Evolutionary conservation across 805 yeast genomes (phyloP).

Genomic region (Ogataea philodendri): DNA sequence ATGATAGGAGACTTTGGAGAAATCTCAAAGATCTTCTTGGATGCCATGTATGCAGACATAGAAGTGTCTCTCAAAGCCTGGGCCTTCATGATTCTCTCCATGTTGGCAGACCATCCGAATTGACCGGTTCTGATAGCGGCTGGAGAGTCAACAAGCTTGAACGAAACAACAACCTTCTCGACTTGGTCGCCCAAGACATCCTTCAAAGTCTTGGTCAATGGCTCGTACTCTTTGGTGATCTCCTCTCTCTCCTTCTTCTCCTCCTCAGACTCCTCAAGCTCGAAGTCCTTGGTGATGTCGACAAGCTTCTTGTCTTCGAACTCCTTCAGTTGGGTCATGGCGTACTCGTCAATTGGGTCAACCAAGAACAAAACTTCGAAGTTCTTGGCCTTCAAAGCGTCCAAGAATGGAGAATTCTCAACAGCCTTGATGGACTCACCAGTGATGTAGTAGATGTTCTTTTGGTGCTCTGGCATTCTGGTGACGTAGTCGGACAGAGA

Average conservation of each 20-base stretch:
- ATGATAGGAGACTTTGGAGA: slow-evolving; percentile 96
- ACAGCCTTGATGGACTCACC: slow-evolving; percentile 98
- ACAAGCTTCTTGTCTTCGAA: slow-evolving; percentile 98
- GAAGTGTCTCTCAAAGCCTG: slow-evolving; percentile 98
- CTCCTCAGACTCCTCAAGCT: slow-evolving; percentile 96
- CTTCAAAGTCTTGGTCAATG: slow-evolving; percentile 92
- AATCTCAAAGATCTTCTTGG: slow-evolving; percentile 98
- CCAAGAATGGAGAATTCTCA: slow-evolving; percentile 98
- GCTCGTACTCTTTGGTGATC: slow-evolving; percentile 89
- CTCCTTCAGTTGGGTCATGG: slow-evolving; percentile 98
- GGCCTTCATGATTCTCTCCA: slow-evolving; percentile 99
- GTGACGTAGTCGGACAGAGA: slow-evolving; percentile 96
- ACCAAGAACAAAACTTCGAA: slow-evolving; percentile 96
- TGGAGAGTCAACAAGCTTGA: slow-evolving; percentile 96
- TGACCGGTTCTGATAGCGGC: slow-evolving; percentile 99
- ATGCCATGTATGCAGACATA: slow-evolving; percentile 99
- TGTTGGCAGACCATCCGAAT: slow-evolving; percentile 99
- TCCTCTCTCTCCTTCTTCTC: slow-evolving; percentile 93
- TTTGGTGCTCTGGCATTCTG: slow-evolving; percentile 99
- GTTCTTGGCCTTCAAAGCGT: slow-evolving; percentile 96
- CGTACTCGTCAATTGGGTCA: slow-evolving; percentile 99
- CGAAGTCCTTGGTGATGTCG: slow-evolving; percentile 98
- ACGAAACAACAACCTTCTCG: slow-evolving; percentile 98
- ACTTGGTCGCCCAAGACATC: slow-evolving; percentile 97
- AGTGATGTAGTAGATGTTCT: slow-evolving; percentile 98